Evolutionary conservation across 306 rosid species (phyloP), one percentile per base, ranked within the genome.

Genomic region (Quercus dentata): DNA sequence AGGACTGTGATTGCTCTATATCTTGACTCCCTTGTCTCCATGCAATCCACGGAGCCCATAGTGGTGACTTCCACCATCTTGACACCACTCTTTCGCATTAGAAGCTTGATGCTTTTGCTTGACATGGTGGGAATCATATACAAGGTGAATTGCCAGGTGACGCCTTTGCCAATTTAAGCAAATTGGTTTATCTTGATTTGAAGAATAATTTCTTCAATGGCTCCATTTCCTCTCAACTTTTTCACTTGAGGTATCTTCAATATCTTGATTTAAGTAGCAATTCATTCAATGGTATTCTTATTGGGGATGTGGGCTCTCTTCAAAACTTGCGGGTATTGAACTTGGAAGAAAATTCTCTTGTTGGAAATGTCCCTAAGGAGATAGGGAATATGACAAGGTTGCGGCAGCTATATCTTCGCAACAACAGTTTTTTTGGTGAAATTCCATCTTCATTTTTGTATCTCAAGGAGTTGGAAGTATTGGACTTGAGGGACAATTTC

Each of bases 51-150:
- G 15, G 54, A 69, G 56, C 33, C 83, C 57, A 31, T 33, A 30
- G 64, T 76, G 49, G 38, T 83, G 51, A 49, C 70, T 56, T 33
- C 69, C 5, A 69, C 69, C 38, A 67, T 67, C 33, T 35, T 78
- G 62, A 54, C 25, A 49, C 80, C 83, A 25, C 30, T 82, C 65
- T 82, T 77, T 71, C 46, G 56, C 52, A 69, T 83, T 25, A 74
- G 41, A 74, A 83, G 77, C 55, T 78, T 83, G 77, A 74, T 23
- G 74, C 41, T n/a, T n/a, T n/a, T 74, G 30, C 83, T 83, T 23
- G 69, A 78, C 20, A 28, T 78, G 0, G 68, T 3, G 79, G 49
- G 5, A 82, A 82, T 46, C 31, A 6, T 23, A 65, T 82, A 14
- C 54, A 49, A 13, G 52, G 33, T 28, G 59, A 33, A 67, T 57